Evolutionary conservation across 805 yeast genomes (phyloP), one percentile per base, ranked within the genome.

Genomic region (Saccharomycopsis sp.): DNA sequence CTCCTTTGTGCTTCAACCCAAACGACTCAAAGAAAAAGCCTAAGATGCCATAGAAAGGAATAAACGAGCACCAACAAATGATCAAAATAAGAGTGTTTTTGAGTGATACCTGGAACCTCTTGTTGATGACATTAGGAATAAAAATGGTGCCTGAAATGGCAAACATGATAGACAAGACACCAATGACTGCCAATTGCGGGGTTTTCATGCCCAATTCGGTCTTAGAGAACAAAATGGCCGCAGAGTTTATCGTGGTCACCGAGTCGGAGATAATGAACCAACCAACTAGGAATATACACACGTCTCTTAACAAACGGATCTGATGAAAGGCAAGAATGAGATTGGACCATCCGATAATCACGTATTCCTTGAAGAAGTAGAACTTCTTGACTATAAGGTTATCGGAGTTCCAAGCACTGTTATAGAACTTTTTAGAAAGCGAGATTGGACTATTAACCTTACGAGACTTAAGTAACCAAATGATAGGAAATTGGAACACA

Each of bases 261-360:
- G 90, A 84, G 66, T 88, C 96, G 20, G 89, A 82, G 1, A 87
- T 74, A 51, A 88, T 77, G 64, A 87, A 87, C 96, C 96, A 87
- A 1, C 89, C 91, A 0, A 81, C 53, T 8, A 87, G 70, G 63
- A 85, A 87, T 12, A 81, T 77, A n/a, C 81, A 74, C 19, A 88
- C 87, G 64, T 87, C 93, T 62, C 75, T 77, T 65, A 87, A 70
- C 54, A 79, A 70, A 1, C 81, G 74, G 1, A 87, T 89, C 63
- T 82, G 85, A 51, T 73, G 76, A n/a, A 84, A 70, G 0, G 93
- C 81, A 22, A 73, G 69, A 53, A 69, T 73, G 29, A 87, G 68
- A 0, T 87, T 82, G 23, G 65, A 66, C 87, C 91, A 87, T 1
- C 94, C 93, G 62, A 78, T 80, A 2, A 69, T 65, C 41, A 83